Conservation (phyloP, 2,329 filamentous ascomycete genomes). For the Fusarium sp. region DNA sequence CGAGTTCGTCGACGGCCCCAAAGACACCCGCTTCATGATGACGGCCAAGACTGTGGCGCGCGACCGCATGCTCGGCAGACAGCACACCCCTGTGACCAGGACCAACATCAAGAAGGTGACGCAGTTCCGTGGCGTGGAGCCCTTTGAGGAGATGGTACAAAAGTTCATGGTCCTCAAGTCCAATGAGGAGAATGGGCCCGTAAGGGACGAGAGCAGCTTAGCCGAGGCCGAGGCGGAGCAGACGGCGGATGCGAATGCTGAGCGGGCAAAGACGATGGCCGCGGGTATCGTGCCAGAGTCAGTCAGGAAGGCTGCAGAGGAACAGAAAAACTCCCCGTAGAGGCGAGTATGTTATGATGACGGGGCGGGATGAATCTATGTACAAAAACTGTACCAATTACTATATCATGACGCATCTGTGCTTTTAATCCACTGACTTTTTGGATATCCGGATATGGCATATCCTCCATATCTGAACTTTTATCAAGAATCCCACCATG, state of each 20-base stretch:
- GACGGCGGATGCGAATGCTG: slow-evolving; percentile 49
- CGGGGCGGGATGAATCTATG: slow-evolving; percentile 38
- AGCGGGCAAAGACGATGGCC: slow-evolving; percentile 53
- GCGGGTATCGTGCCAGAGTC: slow-evolving; percentile 50
- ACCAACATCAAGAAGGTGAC: slow-evolving; percentile 90
- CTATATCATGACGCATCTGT: slow-evolving; percentile 39
- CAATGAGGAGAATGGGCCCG: slow-evolving; percentile 8
- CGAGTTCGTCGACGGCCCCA: slow-evolving; percentile 93
- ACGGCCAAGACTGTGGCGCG: slow-evolving; percentile 88
- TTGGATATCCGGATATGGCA: slow-evolving; percentile 7
- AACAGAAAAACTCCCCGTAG: slow-evolving; percentile 39
- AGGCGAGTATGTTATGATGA: slow-evolving; percentile 44
- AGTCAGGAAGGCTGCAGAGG: slow-evolving; percentile 42
- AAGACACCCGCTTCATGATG: slow-evolving; percentile 95
- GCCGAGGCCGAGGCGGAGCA: slow-evolving; percentile 34
- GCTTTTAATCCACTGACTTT: slow-evolving; percentile 25
- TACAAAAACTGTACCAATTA: slow-evolving; percentile 53
- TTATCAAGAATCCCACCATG: slow-evolving; percentile 20
- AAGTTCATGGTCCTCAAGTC: slow-evolving; percentile 53
- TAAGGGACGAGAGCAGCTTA: slow-evolving; percentile 31
- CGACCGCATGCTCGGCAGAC: slow-evolving; percentile 68
- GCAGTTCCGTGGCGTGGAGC: slow-evolving; percentile 78
- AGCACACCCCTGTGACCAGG: slow-evolving; percentile 79
- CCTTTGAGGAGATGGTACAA: slow-evolving; percentile 77
- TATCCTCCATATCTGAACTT: slow-evolving; percentile 7